Conservation (phyloP, 192 early-diverging fungal species). For the Coemansia sp. region DNA sequence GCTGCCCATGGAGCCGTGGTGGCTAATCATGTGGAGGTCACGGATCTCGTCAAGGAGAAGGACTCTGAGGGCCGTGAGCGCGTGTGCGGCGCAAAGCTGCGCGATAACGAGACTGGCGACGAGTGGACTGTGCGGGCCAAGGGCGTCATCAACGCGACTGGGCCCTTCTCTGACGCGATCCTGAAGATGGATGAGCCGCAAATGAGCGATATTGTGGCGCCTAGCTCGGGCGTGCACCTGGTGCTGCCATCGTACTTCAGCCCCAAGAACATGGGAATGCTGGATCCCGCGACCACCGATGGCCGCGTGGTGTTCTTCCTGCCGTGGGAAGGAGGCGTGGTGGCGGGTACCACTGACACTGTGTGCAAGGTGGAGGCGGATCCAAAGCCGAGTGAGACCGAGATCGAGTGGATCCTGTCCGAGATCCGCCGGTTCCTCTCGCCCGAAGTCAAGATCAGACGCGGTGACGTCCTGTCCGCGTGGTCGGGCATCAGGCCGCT, state of each 20-base stretch:
- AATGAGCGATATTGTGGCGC: conserved; percentile 84
- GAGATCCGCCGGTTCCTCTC: conserved; percentile 90
- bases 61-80: conserved; percentile 49
- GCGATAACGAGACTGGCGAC: conserved; percentile 83
- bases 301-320: conserved; percentile 97
- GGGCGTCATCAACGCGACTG: conserved; percentile 90
- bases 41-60: conserved; percentile 69
- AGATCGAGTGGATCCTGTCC: conserved; percentile 92
- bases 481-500: conserved; percentile 97
- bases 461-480: conserved; percentile 94
- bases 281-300: conserved; percentile 92
- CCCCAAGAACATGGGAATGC: conserved; percentile 89
- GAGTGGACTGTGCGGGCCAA: conserved; percentile 84
- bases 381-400: conserved; percentile 87
- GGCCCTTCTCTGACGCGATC: conserved; percentile 77
- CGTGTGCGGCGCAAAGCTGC: conserved; percentile 77
- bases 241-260: conserved; percentile 94
- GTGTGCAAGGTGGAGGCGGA: conserved; percentile 80
- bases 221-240: conserved; percentile 90
- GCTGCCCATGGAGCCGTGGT: conserved; percentile 86
- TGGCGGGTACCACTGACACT: conserved; percentile 95
- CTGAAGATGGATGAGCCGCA: conserved; percentile 83
- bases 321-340: conserved; percentile 95
- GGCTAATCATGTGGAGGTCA: conserved; percentile 92
- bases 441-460: conserved; percentile 92